Percentiles rank a stretch among this genome's conserved stretches.
Evolutionary conservation across 805 yeast species (phyloP).

Genomic region (Suhomyces kilbournensis): DNA sequence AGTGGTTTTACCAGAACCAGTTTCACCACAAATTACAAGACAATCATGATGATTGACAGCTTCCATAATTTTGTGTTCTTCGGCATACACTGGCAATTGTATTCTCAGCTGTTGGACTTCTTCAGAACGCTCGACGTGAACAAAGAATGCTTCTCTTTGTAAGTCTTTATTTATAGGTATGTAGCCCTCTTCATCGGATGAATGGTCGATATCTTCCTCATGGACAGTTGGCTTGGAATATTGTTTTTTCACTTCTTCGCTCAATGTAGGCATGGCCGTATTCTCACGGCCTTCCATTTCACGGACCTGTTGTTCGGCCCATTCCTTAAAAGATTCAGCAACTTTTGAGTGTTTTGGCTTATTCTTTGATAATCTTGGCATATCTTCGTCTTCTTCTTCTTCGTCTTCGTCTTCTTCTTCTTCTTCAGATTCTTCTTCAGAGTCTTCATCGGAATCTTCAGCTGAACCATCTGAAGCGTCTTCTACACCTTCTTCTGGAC

Average conservation of each 20-base stretch:
- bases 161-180: conserved; percentile 55
- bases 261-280: conserved; percentile 46
- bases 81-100: conserved; percentile 82
- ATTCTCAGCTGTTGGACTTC: conserved; percentile 66
- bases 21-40: conserved; percentile 91
- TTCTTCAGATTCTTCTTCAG: conserved; percentile 25
- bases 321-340: conserved; percentile 66
- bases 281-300: conserved; percentile 56
- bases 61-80: conserved; percentile 93
- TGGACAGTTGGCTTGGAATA: conserved; percentile 53
- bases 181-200: conserved; percentile 58
- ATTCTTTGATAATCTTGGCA: conserved; percentile 31
- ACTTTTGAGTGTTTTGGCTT: conserved; percentile 46
- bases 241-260: conserved; percentile 43
- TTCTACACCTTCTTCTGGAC: conserved; percentile 25
- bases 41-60: conserved; percentile 91
- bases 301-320: conserved; percentile 80
- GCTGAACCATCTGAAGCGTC: conserved; percentile 27
- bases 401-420: conserved; percentile 20
- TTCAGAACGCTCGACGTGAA: conserved; percentile 61
- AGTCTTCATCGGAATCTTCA: conserved; percentile 28
- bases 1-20: conserved; percentile 98
- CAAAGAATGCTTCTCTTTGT: conserved; percentile 61
- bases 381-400: conserved; percentile 28
- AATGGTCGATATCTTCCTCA: conserved; percentile 69